Evolutionary conservation across 768 basidiomycete genomes (phyloP).

Genomic region (Tricholoma saponaceum): DNA sequence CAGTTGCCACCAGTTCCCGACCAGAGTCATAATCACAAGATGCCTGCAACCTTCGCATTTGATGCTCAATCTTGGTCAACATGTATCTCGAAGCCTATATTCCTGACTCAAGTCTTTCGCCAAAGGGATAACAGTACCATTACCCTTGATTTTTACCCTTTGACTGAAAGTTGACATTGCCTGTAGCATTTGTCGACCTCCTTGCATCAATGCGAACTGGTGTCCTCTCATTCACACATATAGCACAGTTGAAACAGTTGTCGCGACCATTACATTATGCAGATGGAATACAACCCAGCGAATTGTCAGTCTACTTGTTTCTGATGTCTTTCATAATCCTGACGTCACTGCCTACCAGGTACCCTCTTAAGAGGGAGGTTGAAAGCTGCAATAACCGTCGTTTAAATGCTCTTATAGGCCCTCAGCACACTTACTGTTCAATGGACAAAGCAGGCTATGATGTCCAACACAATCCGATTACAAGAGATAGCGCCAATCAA

Average conservation of each 20-base stretch:
- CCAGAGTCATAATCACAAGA: constrained; percentile 28
- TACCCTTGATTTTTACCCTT: not conserved
- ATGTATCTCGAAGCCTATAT: constrained; percentile 43
- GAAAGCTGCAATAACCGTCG: constrained; percentile 66
- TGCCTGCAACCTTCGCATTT: constrained; percentile 59
- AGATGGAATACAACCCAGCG: constrained; percentile 77
- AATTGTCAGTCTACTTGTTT: constrained; percentile 44
- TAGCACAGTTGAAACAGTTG: constrained; percentile 50
- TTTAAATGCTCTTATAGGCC: constrained; percentile 44
- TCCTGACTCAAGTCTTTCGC: constrained; percentile 65
- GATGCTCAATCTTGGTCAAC: constrained; percentile 57
- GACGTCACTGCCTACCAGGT: constrained; percentile 36
- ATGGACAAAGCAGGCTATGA: constrained; percentile 45
- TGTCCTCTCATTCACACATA: constrained; percentile 46
- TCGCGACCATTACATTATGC: constrained; percentile 54
- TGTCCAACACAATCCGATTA: constrained; percentile 29
- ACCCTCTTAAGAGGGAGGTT: constrained; percentile 74
- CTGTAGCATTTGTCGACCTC: constrained; percentile 76
- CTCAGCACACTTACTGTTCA: constrained; percentile 28
- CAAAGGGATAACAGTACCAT: constrained; percentile 61
- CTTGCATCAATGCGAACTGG: constrained; percentile 88
- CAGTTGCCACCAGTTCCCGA: constrained; percentile 72
- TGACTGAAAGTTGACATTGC: not conserved
- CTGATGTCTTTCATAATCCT: not conserved
- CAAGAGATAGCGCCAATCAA: constrained; percentile 19